Evolutionary conservation across 495 filamentous ascomycete species (phyloP), one percentile per base, ranked within the genome.

Genomic region (Penicillium parvum): DNA sequence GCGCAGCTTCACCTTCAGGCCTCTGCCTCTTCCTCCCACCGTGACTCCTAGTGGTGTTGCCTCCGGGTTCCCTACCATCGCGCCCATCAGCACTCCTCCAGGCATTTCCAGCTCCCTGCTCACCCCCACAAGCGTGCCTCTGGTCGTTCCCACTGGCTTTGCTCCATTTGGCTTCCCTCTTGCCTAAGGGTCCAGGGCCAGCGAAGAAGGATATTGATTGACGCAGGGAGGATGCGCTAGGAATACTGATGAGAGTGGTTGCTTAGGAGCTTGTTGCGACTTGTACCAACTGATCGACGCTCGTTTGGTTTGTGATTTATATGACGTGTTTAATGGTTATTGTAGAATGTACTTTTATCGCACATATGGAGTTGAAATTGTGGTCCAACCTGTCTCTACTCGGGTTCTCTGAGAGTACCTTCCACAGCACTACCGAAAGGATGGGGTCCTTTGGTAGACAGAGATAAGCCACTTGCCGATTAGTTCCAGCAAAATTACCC

Each of bases 11-110:
- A 20, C 15, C 37, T n/a, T 41, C 43, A 2, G 35, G n/a, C n/a
- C n/a, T n/a, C n/a, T n/a, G n/a, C n/a, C n/a, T n/a, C n/a, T n/a
- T n/a, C n/a, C n/a, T n/a, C n/a, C n/a, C n/a, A n/a, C n/a, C n/a
- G n/a, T n/a, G n/a, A 28, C 47, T 14, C 39, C 52, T 3, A 47
- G 39, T 0, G 43, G 45, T 27, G 25, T 55, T 2, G 22, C 47
- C 2, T 50, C 47, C 0, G 21, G 50, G 7, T 3, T 43, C 14
- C 37, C 43, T 7, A 47, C 50, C 23, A 35, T 34, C 7, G 25
- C 50, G 25, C 50, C 52, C 3, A 18, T 22, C 20, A 22, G 29
- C 3, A 43, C 43, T 14, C 12, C 50, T 10, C 29, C 47, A 2
- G 37, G 16, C 9, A 18, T 47, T 19, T 37, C 45, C 8, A 52